These are phyloP conservation scores for Zasmidium angulare DNA, from an alignment of 2,329 filamentous ascomycete genomes.

Conservation along the genomic window DNA sequence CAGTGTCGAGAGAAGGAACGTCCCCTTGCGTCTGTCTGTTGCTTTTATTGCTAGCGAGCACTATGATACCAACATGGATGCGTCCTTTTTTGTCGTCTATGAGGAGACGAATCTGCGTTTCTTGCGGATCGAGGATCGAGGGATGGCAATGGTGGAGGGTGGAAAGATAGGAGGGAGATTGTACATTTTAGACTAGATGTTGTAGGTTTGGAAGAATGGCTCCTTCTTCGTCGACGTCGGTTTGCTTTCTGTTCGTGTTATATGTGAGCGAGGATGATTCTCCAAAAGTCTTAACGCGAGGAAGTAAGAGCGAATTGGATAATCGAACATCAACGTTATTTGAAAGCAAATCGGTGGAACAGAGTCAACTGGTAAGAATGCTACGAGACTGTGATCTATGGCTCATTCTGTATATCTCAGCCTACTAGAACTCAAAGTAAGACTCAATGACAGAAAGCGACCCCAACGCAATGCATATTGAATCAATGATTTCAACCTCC, in stretches of 20 bases:
- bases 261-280: no score
- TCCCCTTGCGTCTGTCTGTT: neutral
- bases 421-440: no score
- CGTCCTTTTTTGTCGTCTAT: neutral
- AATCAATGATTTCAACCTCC: no score
- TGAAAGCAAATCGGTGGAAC: no score
- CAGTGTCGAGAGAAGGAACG: neutral
- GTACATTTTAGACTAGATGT: neutral
- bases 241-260: neutral
- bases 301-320: no score
- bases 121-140: neutral
- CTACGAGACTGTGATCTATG: no score
- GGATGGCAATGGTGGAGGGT: neutral
- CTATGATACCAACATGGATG: neutral
- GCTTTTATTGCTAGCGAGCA: slow-evolving; percentile 3
- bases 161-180: neutral
- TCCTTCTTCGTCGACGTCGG: neutral
- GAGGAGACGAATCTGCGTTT: neutral
- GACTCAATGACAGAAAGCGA: no score
- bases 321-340: no score
- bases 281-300: no score
- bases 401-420: no score
- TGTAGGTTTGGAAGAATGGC: neutral
- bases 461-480: no score
- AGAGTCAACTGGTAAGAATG: no score